Percentiles rank a stretch among this genome's conserved stretches.
Conservation (phyloP, 2,329 filamentous ascomycete species). For the Ceratocystis variospora region DNA sequence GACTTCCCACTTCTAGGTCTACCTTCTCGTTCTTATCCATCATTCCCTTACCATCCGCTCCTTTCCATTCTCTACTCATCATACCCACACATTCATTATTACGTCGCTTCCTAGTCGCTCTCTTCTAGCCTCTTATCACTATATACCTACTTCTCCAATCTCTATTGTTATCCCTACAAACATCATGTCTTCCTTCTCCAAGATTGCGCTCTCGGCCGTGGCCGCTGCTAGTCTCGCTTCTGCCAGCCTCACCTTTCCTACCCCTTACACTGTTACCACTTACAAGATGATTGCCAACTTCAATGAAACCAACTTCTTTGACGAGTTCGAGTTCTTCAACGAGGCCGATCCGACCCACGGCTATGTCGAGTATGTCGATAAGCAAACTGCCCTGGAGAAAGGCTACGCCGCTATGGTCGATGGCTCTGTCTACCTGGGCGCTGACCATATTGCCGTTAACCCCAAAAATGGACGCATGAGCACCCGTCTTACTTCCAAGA, state of each 20-base stretch:
- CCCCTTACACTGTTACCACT: conserved; percentile 4
- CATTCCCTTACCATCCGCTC: background rate
- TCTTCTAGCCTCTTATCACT: background rate
- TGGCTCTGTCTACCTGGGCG: conserved; percentile 51
- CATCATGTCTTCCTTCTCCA: conserved; percentile 12
- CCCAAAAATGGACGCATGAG: conserved; percentile 50
- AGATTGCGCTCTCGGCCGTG: conserved; percentile 6
- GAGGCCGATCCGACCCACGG: conserved; percentile 56
- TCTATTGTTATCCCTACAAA: background rate
- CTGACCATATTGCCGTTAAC: conserved; percentile 46
- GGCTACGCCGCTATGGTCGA: conserved; percentile 46
- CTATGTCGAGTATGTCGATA: conserved; percentile 55
- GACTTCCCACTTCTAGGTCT: background rate
- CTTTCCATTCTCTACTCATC: background rate
- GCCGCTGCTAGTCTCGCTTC: conserved; percentile 5
- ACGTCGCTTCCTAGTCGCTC: background rate
- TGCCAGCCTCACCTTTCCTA: background rate
- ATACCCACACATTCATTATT: background rate
- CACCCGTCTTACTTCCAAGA: conserved; percentile 56
- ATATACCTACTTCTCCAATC: background rate
- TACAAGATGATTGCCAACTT: conserved; percentile 38
- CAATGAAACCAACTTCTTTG: conserved; percentile 42
- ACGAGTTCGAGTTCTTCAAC: conserved; percentile 43
- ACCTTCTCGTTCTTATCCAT: background rate
- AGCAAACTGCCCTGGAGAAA: conserved; percentile 38